phyloP scores from a whole-genome alignment of 192 early-diverging fungal species.

The Linnemannia hyalina region DNA sequence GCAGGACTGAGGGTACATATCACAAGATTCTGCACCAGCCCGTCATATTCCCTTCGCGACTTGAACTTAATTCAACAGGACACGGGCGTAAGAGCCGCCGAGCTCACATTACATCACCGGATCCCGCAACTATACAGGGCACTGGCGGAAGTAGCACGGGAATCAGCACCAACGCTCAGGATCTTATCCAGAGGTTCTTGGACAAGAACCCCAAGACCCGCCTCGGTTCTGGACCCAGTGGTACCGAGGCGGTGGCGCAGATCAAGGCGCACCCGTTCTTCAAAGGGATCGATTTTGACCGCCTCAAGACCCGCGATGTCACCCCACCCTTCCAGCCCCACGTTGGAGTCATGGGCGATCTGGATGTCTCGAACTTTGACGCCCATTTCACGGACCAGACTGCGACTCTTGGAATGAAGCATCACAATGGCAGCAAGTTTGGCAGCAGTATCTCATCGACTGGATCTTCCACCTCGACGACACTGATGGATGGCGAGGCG shows the following conservation, averaged over 20 bases:
- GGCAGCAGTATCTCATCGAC: neutral
- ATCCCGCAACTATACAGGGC: neutral
- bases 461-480: neutral
- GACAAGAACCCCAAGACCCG: constrained; percentile 71
- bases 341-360: constrained; percentile 58
- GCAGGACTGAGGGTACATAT: constrained; percentile 75
- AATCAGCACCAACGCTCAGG: constrained; percentile 72
- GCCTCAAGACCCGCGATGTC: constrained; percentile 72
- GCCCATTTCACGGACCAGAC: constrained; percentile 75
- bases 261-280: constrained; percentile 84
- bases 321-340: constrained; percentile 67
- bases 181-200: constrained; percentile 72
- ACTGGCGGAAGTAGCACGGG: constrained; percentile 50
- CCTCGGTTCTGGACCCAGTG: constrained; percentile 70
- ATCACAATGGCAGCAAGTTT: neutral
- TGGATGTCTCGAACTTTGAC: constrained; percentile 82
- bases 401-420: constrained; percentile 28
- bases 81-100: neutral
- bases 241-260: constrained; percentile 65
- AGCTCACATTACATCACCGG: neutral
- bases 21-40: constrained; percentile 72
- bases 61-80: constrained; percentile 9
- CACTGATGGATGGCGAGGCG: constrained; percentile 31
- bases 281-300: constrained; percentile 73
- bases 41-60: constrained; percentile 64